Evolutionary conservation across 2,329 filamentous ascomycete species (phyloP), one percentile per base, ranked within the genome.

Genomic region (Aspergillus bombycis): DNA sequence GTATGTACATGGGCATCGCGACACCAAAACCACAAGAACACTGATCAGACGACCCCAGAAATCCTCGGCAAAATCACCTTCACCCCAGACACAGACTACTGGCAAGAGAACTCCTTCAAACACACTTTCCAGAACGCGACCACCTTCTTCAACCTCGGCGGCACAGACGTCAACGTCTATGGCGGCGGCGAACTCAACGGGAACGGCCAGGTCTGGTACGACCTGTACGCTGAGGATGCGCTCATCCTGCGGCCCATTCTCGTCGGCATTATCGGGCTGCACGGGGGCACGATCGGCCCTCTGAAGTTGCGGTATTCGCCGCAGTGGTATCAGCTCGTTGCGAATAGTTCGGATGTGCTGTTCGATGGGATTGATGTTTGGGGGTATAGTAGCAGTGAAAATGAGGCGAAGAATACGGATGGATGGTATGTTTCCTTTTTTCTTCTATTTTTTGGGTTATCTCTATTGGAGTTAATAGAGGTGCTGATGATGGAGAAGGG

Each of bases 71-170:
- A 82, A 26, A 82, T 91, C 23, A 79, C 84, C 61, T 91, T 91
- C 77, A 86, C 84, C 61, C 84, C 88, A 57, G 87, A 92, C 71
- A 88, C 88, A 1, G 83, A 86, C 67, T 91, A 91, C 76, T 91
- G 89, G 89, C 83, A 88, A 66, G 82, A 81, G 10, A 83, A 90
- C 70, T 81, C 83, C 48, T 91, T 91, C 81, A 83, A 84, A 61
- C 87, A 88, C 30, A 80, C 78, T 7, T 92, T 86, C 77, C 89
- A 91, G 69, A 90, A 90, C 65, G 84, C 85, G 6, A 88, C 86
- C 0, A 86, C 86, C 1, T 90, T 91, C 80, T 91, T 88, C 81
- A 84, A 88, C 71, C 82, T 89, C 43, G 88, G 89, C 46, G 89
- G 89, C 34, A 79, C 83, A 23, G 88, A 86, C 75, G 86, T 92